phyloP scores from a whole-genome alignment of 1,139 yeast genomes.

The Suhomyces wounanorum region DNA sequence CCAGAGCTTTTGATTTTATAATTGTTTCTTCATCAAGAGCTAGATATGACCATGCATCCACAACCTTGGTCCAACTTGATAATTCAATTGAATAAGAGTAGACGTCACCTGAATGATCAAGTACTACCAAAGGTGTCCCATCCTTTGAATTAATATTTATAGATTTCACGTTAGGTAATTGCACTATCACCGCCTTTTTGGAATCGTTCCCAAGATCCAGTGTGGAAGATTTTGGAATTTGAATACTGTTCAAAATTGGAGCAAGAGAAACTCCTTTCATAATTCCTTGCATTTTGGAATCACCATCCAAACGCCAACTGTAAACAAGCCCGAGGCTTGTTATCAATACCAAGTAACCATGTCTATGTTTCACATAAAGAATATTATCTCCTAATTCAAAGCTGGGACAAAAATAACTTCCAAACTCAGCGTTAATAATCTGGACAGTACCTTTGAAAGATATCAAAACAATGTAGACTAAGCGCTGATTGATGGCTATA shows the following conservation, averaged over 20 bases:
- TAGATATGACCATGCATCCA: conserved; percentile 51
- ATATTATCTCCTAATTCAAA: conserved; percentile 62
- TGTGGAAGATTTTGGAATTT: conserved; percentile 11
- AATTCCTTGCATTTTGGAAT: conserved; percentile 19
- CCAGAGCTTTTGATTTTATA: conserved; percentile 1
- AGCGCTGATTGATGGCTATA: conserved; percentile 27
- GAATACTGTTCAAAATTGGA: conserved; percentile 43
- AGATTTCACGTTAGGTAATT: conserved; percentile 30
- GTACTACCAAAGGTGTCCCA: conserved; percentile 46
- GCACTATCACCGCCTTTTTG: conserved; percentile 16
- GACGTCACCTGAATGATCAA: conserved; percentile 39
- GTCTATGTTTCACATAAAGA: conserved; percentile 53
- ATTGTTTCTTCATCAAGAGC: conserved; percentile 14
- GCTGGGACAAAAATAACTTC: conserved; percentile 50
- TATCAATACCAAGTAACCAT: conserved; percentile 55
- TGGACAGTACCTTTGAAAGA: conserved; percentile 72
- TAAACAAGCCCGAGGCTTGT: conserved; percentile 52
- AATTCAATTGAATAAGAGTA: conserved; percentile 43
- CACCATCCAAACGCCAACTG: conserved; percentile 44
- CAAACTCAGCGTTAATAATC: conserved; percentile 67
- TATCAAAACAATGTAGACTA: conserved; percentile 54
- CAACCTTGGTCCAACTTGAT: conserved; percentile 46
- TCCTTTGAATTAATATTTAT: conserved; percentile 35
- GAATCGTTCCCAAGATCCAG: conserved; percentile 8
- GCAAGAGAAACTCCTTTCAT: conserved; percentile 52